Evolutionary conservation across 345 rosid genomes (phyloP).

Genomic region (Rubroshorea leprosula): DNA sequence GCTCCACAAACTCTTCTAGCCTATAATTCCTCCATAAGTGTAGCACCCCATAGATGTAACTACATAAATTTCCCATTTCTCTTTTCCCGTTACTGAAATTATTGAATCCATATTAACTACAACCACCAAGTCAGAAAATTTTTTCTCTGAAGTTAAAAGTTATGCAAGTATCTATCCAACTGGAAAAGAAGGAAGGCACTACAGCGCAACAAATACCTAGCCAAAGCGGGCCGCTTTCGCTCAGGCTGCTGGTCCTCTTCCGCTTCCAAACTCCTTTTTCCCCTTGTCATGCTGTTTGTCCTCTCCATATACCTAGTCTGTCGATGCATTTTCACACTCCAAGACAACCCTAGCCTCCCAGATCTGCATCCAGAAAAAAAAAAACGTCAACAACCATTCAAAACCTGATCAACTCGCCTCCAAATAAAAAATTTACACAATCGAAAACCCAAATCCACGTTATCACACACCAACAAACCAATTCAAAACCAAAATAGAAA

Average conservation of each 20-base stretch:
- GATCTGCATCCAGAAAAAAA: constrained; percentile 27
- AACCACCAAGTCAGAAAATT: too few relatives aligned
- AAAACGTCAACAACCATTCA: constrained; percentile 5
- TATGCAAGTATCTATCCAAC: too few relatives aligned
- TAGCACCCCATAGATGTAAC: not conserved
- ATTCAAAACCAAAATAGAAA: too few relatives aligned
- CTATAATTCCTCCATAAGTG: not conserved
- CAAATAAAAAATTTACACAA: too few relatives aligned
- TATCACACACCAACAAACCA: too few relatives aligned
- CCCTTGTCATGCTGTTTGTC: constrained; percentile 53
- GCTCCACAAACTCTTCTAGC: not conserved
- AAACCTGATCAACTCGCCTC: constrained; percentile 4
- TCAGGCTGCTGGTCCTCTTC: constrained; percentile 61
- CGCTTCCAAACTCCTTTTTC: constrained; percentile 54
- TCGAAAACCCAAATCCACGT: constrained; percentile 1
- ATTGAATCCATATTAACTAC: not conserved
- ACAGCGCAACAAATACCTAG: constrained; percentile 33
- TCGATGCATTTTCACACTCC: constrained; percentile 25
- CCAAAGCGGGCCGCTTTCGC: constrained; percentile 71
- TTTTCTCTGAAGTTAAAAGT: too few relatives aligned
- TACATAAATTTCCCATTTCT: not conserved
- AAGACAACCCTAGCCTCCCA: constrained; percentile 19
- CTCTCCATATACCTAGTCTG: constrained; percentile 61
- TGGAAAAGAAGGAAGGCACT: too few relatives aligned
- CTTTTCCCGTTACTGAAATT: not conserved